Conservation (phyloP, 2,329 filamentous ascomycete genomes). For the Pseudogymnoascus sp. region DNA sequence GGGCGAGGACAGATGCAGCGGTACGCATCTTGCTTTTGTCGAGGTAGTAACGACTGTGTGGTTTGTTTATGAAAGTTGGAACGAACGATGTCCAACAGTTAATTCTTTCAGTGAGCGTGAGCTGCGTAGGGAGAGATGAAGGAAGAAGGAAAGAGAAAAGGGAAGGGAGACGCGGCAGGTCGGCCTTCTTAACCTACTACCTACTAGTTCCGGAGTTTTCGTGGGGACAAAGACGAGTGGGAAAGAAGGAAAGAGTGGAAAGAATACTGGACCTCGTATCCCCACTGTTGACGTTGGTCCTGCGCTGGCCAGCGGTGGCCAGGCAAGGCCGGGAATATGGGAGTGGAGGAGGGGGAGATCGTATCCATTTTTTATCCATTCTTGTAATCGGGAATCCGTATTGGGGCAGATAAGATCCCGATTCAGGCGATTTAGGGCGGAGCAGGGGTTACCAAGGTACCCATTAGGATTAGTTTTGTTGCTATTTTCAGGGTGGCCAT, state of each 20-base stretch:
- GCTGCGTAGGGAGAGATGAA: not conserved
- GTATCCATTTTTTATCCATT: not conserved
- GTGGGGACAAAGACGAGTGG: not conserved
- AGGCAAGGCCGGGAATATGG: too few species aligned
- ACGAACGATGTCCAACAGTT: not conserved
- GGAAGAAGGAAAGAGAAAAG: not conserved
- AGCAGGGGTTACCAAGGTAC: not conserved
- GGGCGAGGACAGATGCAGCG: slow-evolving; percentile 17
- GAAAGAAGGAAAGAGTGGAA: not conserved
- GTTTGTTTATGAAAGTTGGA: not conserved
- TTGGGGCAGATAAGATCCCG: not conserved
- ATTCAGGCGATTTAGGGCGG: not conserved
- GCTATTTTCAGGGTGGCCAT: slow-evolving; percentile 4
- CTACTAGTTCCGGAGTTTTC: not conserved
- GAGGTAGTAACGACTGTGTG: slow-evolving; percentile 2
- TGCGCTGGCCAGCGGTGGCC: not conserved
- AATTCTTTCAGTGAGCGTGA: not conserved
- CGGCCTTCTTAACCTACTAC: slow-evolving; percentile 6
- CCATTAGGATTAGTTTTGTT: not conserved
- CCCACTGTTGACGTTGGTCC: not conserved
- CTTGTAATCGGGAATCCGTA: not conserved
- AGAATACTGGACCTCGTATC: slow-evolving; percentile 5
- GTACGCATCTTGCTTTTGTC: slow-evolving; percentile 23
- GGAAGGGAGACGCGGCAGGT: not conserved
- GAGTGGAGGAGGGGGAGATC: not conserved